Evolutionary conservation across 805 yeast genomes (phyloP), one percentile per base, ranked within the genome.

Genomic region (Cyberlindnera saturnus): DNA sequence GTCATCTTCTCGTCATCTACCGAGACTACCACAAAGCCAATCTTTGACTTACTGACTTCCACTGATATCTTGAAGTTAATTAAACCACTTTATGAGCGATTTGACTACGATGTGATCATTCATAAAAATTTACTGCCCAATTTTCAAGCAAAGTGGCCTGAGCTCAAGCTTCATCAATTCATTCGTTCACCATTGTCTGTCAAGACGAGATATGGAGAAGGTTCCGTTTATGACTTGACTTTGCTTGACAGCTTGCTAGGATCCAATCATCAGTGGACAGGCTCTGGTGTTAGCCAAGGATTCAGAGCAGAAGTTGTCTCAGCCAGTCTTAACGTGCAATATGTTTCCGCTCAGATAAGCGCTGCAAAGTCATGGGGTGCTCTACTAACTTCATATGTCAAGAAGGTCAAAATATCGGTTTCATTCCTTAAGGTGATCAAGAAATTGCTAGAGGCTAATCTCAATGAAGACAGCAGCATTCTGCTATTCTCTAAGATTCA

Each of bases 301-400:
- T 62, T 75, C 31, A 69, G 80, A 44, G 65, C 68, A 4, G 75
- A 73, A 33, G 71, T 87, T 5, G 61, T 74, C 3, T 67, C 71
- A 1, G 79, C 84, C 1, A 81, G 89, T 46, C 61, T 80, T 36
- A 81, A 82, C 52, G 56, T 79, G 39, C 87, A 87, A 48, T 73
- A 71, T 51, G 71, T 79, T 7, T 72, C 79, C 34, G 73, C 90
- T 1, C 95, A 88, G 54, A 68, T 81, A 14, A 67, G 77, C 4
- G 75, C 85, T 17, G 83, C 87, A 4, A 82, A 82, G 52, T 75
- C 95, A 0, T 79, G 86, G 74, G 89, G 91, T 39, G 88, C 93
- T 1, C 66, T 89, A 30, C 48, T 87, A 18, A 80, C 91, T 0
- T 77, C 91, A 0, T 81, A 67, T 53, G 73, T 84, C 45, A 74